Evolutionary conservation across 441 rosid genomes (phyloP).

Genomic region (Adansonia rubrostipa): DNA sequence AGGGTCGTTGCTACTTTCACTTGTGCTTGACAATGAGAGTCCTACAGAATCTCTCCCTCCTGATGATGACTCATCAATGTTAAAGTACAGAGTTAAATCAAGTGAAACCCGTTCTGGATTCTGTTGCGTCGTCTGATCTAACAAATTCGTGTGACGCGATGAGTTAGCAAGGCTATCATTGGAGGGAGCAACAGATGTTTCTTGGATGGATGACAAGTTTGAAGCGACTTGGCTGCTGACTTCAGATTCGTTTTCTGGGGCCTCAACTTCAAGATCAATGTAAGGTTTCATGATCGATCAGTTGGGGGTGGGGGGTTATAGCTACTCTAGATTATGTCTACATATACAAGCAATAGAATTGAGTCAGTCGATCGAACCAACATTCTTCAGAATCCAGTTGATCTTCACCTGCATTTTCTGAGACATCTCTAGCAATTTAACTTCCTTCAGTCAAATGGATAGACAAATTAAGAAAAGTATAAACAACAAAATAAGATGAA

Average conservation of each 20-base stretch:
- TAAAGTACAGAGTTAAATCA: slow-evolving; percentile 56
- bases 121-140: slow-evolving; percentile 24
- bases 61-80: slow-evolving; percentile 28
- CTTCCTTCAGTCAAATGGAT: not conserved
- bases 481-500: not conserved
- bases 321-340: slow-evolving; percentile 3
- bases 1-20: slow-evolving; percentile 61
- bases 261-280: slow-evolving; percentile 62
- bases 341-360: not conserved
- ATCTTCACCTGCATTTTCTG: slow-evolving; percentile 31
- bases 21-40: slow-evolving; percentile 50
- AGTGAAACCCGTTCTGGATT: slow-evolving; percentile 46
- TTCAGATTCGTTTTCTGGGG: slow-evolving; percentile 58
- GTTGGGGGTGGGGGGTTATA: not conserved
- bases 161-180: slow-evolving; percentile 40
- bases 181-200: slow-evolving; percentile 38
- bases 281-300: slow-evolving; percentile 50
- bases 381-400: slow-evolving; percentile 9
- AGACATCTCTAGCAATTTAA: not conserved
- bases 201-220: slow-evolving; percentile 49
- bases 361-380: slow-evolving; percentile 13
- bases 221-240: slow-evolving; percentile 70
- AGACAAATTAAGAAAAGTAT: not conserved
- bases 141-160: slow-evolving; percentile 29
- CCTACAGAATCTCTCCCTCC: slow-evolving; percentile 30